Conservation (phyloP, 352 stramenopile species). For the Globisporangium abappressorium region DNA sequence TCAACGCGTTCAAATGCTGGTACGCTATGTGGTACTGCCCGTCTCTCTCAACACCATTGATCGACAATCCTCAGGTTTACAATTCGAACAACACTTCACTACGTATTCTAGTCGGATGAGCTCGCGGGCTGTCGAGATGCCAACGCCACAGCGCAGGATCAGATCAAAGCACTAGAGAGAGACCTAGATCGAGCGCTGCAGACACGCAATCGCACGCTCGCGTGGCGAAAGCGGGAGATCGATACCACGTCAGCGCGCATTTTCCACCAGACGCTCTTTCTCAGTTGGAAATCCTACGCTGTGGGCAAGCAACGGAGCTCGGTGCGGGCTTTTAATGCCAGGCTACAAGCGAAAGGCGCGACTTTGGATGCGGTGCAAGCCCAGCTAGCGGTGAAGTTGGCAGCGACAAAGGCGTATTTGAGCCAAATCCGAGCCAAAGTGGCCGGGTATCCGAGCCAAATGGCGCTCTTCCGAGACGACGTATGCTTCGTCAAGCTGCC, state of each 20-base stretch:
- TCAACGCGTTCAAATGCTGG: conserved; percentile 21
- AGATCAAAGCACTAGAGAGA: conserved; percentile 21
- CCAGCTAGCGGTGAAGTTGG: conserved; percentile 6
- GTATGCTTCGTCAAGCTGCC: conserved; percentile 16
- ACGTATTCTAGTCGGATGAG: conserved; percentile 22
- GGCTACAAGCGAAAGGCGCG: neutral
- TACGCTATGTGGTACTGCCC: conserved; percentile 7
- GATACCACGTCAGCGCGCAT: conserved; percentile 2
- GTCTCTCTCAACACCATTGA: neutral
- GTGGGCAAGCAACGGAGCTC: conserved; percentile 1
- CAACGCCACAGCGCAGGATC: conserved; percentile 1
- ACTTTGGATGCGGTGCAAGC: neutral
- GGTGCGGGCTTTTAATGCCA: neutral
- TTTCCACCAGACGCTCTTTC: conserved; percentile 19
- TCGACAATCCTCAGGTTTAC: neutral
- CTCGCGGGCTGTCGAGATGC: conserved; percentile 17
- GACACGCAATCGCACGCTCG: conserved; percentile 34
- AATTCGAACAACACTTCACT: neutral
- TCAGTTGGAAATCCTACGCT: conserved; percentile 25
- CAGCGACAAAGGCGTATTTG: neutral
- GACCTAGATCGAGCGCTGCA: conserved; percentile 20
- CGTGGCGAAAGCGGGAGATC: conserved; percentile 26
- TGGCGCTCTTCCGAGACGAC: conserved; percentile 19
- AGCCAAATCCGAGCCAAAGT: neutral
- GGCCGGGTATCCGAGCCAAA: neutral